These are phyloP conservation scores for Aspergillus baeticus DNA, from an alignment of 495 filamentous ascomycete species.

Conservation along the genomic window DNA sequence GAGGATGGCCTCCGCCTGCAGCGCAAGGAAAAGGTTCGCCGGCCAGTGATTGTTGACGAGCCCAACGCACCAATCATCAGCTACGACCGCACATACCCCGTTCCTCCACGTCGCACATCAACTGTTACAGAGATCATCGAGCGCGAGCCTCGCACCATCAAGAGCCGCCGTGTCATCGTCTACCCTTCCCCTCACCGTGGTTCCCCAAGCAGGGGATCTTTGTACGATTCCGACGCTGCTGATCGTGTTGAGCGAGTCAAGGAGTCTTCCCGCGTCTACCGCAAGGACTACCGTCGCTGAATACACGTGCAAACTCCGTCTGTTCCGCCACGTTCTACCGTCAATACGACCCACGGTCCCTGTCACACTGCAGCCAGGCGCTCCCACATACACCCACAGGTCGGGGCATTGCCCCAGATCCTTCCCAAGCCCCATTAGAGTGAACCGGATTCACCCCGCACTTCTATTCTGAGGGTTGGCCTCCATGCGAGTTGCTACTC, in stretches of 20 bases:
- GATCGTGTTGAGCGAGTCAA: conserved; percentile 38
- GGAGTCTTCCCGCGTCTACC: conserved; percentile 30
- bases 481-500: conserved; percentile 6
- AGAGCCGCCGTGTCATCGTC: conserved; percentile 35
- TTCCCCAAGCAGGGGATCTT: conserved; percentile 41
- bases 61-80: conserved; percentile 27
- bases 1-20: conserved; percentile 45
- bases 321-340: not conserved
- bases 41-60: conserved; percentile 5
- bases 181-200: conserved; percentile 34
- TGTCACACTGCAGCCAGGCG: conserved; percentile 9
- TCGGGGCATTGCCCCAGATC: not conserved
- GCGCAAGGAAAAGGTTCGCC: conserved; percentile 14
- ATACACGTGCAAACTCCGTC: not conserved
- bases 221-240: conserved; percentile 38
- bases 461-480: conserved; percentile 7
- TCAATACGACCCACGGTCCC: conserved; percentile 1
- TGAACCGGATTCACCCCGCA: conserved; percentile 12
- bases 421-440: not conserved
- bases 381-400: conserved; percentile 10
- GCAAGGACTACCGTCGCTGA: conserved; percentile 35
- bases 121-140: conserved; percentile 38
- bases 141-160: conserved; percentile 29
- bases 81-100: conserved; percentile 43
- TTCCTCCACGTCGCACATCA: conserved; percentile 31